Evolutionary conservation across 2,329 filamentous ascomycete species (phyloP).

Genomic region (Colletotrichum falcatum): DNA sequence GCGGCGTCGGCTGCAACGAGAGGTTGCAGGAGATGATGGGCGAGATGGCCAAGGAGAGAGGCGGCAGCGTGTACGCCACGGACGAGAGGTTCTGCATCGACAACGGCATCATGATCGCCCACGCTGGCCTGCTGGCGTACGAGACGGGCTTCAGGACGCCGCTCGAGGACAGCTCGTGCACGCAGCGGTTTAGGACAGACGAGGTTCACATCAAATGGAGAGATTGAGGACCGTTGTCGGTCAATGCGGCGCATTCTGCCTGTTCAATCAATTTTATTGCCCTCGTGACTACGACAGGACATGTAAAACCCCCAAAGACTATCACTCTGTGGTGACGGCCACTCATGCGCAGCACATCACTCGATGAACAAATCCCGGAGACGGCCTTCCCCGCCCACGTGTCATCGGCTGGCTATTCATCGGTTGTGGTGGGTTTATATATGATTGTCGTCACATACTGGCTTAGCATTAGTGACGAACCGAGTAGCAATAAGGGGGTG

Average conservation of each 20-base stretch:
- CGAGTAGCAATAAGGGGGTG: constrained; percentile 4
- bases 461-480: constrained; percentile 42
- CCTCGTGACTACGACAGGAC: background rate
- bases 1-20: constrained; percentile 95
- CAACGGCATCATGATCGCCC: constrained; percentile 99
- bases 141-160: constrained; percentile 82
- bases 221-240: constrained; percentile 57
- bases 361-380: background rate
- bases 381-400: background rate
- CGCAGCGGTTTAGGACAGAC: constrained; percentile 85
- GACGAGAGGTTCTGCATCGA: constrained; percentile 99
- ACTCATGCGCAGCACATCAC: background rate
- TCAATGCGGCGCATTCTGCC: constrained; percentile 11
- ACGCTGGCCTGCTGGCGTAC: constrained; percentile 90
- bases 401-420: constrained; percentile 51
- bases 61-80: constrained; percentile 92
- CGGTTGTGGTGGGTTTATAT: constrained; percentile 86
- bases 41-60: constrained; percentile 88
- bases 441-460: constrained; percentile 98
- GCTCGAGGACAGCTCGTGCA: constrained; percentile 85
- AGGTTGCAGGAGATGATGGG: constrained; percentile 99
- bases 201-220: constrained; percentile 86
- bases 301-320: background rate
- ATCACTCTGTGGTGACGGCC: background rate
- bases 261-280: constrained; percentile 23